These are phyloP conservation scores for Chara braunii DNA, from an alignment of 139 green algal genomes.

Conservation along the genomic window DNA sequence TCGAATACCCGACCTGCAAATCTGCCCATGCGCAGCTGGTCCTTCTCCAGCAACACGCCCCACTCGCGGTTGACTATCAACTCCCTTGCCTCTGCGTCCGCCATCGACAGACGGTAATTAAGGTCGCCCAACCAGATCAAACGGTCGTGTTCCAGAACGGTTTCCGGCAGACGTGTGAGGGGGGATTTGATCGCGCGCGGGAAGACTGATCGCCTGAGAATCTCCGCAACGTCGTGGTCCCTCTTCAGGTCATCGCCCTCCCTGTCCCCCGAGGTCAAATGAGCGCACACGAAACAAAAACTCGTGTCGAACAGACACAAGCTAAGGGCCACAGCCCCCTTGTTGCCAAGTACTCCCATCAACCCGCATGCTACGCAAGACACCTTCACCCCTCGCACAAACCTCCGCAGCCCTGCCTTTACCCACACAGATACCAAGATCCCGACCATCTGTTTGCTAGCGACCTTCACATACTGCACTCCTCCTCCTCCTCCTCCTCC, in stretches of 20 bases:
- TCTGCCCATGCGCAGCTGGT: constrained; percentile 10
- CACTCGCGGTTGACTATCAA: constrained; percentile 6
- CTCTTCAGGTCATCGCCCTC: constrained; percentile 15
- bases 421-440: constrained; percentile 82
- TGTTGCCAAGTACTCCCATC: constrained; percentile 77
- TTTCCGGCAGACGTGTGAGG: too few species aligned
- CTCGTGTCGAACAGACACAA: constrained; percentile 24
- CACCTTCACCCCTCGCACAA: constrained; percentile 58
- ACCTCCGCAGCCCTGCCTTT: constrained; percentile 44
- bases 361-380: constrained; percentile 56
- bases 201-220: constrained; percentile 27
- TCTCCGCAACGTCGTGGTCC: constrained; percentile 34
- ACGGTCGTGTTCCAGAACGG: too few species aligned
- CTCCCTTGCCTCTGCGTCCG: constrained; percentile 13
- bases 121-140: constrained; percentile 80
- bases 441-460: constrained; percentile 71
- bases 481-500: neutral
- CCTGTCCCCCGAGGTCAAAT: constrained; percentile 38
- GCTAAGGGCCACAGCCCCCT: constrained; percentile 24
- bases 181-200: neutral
- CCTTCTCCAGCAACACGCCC: constrained; percentile 11
- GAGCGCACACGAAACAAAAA: constrained; percentile 38
- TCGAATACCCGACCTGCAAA: constrained; percentile 13
- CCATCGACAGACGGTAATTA: constrained; percentile 72
- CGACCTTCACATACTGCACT: constrained; percentile 53